phyloP scores from a whole-genome alignment of 1,284 basidiomycete genomes.

The Anthracocystis walkeri region DNA sequence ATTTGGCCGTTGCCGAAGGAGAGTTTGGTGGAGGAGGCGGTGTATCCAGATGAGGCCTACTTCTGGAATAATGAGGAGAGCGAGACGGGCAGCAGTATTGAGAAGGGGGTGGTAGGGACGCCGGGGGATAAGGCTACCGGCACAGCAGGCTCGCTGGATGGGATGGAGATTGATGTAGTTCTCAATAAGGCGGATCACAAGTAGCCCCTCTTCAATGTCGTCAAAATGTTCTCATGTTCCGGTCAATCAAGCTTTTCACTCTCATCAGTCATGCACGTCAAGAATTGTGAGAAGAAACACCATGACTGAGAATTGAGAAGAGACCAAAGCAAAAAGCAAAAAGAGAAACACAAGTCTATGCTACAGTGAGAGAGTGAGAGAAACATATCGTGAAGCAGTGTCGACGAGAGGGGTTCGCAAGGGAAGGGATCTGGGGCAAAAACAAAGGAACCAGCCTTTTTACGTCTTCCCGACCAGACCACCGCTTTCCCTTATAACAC shows the following conservation, averaged over 20 bases:
- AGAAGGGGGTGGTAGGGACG: constrained; percentile 7
- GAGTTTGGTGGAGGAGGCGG: constrained; percentile 23
- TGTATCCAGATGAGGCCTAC: constrained; percentile 32
- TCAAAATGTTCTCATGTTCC: neutral
- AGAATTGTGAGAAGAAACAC: neutral
- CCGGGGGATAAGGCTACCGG: neutral
- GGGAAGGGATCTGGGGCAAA: constrained; percentile 26
- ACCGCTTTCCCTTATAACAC: neutral
- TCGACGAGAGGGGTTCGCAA: neutral
- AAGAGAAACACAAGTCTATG: constrained; percentile 8
- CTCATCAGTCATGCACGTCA: too few species aligned
- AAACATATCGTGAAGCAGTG: too few species aligned
- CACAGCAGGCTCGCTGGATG: constrained; percentile 15
- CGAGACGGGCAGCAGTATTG: neutral
- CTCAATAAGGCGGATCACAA: constrained; percentile 13
- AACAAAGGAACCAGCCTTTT: constrained; percentile 8
- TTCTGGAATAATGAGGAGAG: constrained; percentile 18
- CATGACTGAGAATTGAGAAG: neutral
- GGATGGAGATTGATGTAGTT: constrained; percentile 18
- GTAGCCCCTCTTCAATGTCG: neutral
- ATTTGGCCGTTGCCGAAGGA: constrained; percentile 27
- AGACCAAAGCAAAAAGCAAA: neutral
- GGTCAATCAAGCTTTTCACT: neutral
- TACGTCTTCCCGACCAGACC: constrained; percentile 25
- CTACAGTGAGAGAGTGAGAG: constrained; percentile 4